These are phyloP conservation scores for Amanita molliuscula DNA, from an alignment of 768 basidiomycete species.

Conservation along the genomic window DNA sequence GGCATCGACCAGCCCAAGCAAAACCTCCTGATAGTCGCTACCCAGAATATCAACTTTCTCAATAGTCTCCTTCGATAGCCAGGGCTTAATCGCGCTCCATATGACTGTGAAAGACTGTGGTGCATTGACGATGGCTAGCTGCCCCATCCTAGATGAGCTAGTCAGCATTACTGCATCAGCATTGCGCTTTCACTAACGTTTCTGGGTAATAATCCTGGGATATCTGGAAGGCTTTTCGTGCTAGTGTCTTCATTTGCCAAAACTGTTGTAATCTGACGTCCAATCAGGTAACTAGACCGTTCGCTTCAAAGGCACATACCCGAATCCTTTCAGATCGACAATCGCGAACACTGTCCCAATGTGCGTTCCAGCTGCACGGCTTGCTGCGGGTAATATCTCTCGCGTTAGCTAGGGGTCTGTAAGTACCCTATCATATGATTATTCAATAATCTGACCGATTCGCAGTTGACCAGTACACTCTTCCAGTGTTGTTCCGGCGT, in stretches of 20 bases:
- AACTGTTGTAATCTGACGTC: conserved; percentile 49
- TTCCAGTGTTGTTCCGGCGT: conserved; percentile 56
- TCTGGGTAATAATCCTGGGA: conserved; percentile 77
- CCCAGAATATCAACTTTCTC: conserved; percentile 62
- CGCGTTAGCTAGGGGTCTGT: conserved; percentile 31
- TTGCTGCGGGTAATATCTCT: conserved; percentile 59
- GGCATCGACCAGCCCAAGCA: conserved; percentile 50
- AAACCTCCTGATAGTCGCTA: conserved; percentile 40
- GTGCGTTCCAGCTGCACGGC: conserved; percentile 38
- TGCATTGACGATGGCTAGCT: conserved; percentile 61
- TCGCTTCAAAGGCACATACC: conserved; percentile 27
- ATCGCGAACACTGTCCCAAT: conserved; percentile 51
- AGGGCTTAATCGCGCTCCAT: conserved; percentile 59
- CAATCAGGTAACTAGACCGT: not conserved
- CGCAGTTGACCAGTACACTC: conserved; percentile 52
- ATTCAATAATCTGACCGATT: conserved; percentile 27
- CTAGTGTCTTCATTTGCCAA: conserved; percentile 67
- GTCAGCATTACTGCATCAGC: not conserved
- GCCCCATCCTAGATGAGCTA: conserved; percentile 47
- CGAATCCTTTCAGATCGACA: conserved; percentile 62
- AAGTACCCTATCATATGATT: not conserved
- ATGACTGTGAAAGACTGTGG: conserved; percentile 65
- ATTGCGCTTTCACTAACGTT: conserved; percentile 33
- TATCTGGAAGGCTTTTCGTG: conserved; percentile 53
- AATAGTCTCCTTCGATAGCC: conserved; percentile 64